These are phyloP conservation scores for Penicillium verrucosum DNA, from an alignment of 2,329 filamentous ascomycete genomes.

Conservation along the genomic window DNA sequence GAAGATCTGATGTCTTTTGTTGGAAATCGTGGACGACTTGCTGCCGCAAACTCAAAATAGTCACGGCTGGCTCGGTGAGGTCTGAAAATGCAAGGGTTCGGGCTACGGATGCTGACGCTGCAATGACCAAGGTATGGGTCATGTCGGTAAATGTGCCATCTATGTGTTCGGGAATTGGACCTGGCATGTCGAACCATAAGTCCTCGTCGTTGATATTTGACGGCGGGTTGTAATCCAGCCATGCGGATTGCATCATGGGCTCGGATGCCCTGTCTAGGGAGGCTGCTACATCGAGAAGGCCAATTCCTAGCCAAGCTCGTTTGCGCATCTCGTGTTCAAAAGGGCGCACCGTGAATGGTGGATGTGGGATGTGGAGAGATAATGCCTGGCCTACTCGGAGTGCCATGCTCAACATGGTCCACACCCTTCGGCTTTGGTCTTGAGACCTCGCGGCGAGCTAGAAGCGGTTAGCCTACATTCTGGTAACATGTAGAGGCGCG, in stretches of 20 bases:
- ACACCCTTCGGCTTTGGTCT: slow-evolving; percentile 33
- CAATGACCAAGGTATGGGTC: slow-evolving; percentile 25
- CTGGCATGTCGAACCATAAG: slow-evolving; percentile 26
- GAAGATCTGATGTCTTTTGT: slow-evolving; percentile 18
- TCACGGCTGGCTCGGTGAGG: slow-evolving; percentile 22
- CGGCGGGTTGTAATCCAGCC: slow-evolving; percentile 27
- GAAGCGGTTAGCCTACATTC: not conserved
- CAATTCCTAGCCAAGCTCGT: slow-evolving; percentile 32
- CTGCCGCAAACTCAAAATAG: slow-evolving; percentile 25
- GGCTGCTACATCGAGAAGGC: slow-evolving; percentile 30
- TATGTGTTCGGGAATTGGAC: slow-evolving; percentile 13
- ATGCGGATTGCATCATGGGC: slow-evolving; percentile 34
- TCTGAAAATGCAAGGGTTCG: slow-evolving; percentile 27
- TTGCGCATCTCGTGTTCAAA: slow-evolving; percentile 33
- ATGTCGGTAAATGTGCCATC: slow-evolving; percentile 29
- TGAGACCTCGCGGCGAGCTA: slow-evolving; percentile 29
- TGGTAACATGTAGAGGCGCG: not conserved
- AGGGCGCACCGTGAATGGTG: slow-evolving; percentile 28
- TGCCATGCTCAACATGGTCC: slow-evolving; percentile 35
- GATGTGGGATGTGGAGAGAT: slow-evolving; percentile 28
- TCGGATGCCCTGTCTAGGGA: slow-evolving; percentile 32
- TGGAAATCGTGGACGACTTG: slow-evolving; percentile 28
- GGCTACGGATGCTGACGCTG: slow-evolving; percentile 22
- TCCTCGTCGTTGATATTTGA: slow-evolving; percentile 32
- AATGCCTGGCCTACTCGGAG: slow-evolving; percentile 32